Evolutionary conservation across 768 basidiomycete species (phyloP).

Genomic region (Naganishia randhawae): DNA sequence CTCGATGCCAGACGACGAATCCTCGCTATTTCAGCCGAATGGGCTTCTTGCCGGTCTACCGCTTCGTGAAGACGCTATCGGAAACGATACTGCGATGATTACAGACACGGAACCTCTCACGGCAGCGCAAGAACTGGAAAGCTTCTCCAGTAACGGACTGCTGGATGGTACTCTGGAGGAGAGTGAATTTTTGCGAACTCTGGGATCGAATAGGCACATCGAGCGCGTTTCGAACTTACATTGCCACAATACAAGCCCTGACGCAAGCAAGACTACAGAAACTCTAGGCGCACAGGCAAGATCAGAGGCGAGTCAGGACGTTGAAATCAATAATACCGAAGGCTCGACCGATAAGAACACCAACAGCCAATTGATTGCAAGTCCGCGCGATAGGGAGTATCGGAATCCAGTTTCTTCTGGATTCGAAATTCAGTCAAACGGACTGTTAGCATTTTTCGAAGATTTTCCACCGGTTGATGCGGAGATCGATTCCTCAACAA

Average conservation of each 20-base stretch:
- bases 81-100: not conserved
- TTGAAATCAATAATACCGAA: not conserved
- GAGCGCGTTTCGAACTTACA: not conserved
- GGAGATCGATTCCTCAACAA: not conserved
- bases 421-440: not conserved
- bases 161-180: not conserved
- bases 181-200: not conserved
- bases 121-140: constrained; percentile 5
- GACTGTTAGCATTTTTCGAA: not conserved
- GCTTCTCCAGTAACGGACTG: constrained; percentile 1
- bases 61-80: not conserved
- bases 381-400: not conserved
- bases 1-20: not conserved
- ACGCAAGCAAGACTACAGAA: not conserved
- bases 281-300: not conserved
- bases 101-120: not conserved
- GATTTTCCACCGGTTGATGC: not conserved
- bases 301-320: not conserved
- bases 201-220: not conserved
- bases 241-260: not conserved
- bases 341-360: not conserved
- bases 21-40: constrained; percentile 31
- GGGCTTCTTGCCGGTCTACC: too few species aligned
- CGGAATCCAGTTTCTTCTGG: not conserved
- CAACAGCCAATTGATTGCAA: not conserved